Evolutionary conservation across 129 eudicot genomes (phyloP).

Genomic region (Helianthus annuus): DNA sequence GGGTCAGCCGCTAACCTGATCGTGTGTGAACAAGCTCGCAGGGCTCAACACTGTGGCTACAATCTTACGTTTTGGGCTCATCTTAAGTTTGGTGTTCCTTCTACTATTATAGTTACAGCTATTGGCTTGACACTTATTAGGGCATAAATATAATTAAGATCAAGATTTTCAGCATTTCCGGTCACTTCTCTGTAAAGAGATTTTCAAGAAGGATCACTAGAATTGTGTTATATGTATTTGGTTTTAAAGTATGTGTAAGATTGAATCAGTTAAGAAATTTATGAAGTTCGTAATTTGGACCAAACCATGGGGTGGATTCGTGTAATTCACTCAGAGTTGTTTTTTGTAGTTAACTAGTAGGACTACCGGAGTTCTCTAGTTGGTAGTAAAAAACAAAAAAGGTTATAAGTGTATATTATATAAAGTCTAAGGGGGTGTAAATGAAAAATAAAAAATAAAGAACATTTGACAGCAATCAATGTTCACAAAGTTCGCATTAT

Average conservation of each 20-base stretch:
- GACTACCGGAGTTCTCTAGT: no score
- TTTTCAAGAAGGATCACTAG: neutral
- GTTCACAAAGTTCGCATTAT: no score
- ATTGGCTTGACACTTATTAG: constrained; percentile 79
- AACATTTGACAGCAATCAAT: no score
- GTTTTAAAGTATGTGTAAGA: constrained; percentile 4
- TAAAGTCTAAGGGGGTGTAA: no score
- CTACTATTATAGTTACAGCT: constrained; percentile 75
- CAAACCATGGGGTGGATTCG: no score
- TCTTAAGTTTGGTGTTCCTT: constrained; percentile 86
- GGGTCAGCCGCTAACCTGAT: constrained; percentile 97
- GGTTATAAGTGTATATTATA: no score
- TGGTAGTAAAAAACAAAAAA: no score
- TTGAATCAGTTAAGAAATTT: neutral
- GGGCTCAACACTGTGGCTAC: constrained; percentile 63
- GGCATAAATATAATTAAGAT: constrained; percentile 23
- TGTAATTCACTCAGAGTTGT: no score
- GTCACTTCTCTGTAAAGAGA: neutral
- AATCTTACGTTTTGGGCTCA: constrained; percentile 79
- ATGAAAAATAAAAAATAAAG: no score
- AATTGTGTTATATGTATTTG: constrained; percentile 4
- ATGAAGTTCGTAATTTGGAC: neutral
- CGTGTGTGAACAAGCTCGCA: constrained; percentile 95
- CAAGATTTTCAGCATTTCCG: neutral
- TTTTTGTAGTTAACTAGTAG: no score